phyloP scores from a whole-genome alignment of 805 yeast species.

The Candida ovalis region DNA sequence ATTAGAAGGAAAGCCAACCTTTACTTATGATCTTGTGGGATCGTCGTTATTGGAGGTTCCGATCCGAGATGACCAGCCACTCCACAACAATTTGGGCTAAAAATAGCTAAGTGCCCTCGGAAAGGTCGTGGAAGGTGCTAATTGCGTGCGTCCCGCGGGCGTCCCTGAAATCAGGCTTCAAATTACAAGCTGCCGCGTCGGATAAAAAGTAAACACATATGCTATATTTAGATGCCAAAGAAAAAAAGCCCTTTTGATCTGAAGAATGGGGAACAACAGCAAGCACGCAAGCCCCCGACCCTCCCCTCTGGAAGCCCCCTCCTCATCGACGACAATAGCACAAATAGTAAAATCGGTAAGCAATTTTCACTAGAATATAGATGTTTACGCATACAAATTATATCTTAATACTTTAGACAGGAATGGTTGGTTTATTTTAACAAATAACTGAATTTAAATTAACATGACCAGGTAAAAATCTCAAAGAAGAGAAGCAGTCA shows the following conservation, averaged over 20 bases:
- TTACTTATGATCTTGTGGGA: not conserved
- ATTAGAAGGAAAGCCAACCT: not conserved
- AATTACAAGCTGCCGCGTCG: not conserved
- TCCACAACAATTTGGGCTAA: not conserved
- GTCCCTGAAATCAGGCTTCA: not conserved
- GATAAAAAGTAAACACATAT: not conserved
- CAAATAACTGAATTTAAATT: too few species aligned
- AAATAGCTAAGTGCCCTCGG: not conserved
- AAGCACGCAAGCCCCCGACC: too few species aligned
- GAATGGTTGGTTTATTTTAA: too few species aligned
- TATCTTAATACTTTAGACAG: too few species aligned
- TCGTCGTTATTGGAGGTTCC: not conserved
- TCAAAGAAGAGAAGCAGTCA: too few species aligned
- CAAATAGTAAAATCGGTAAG: too few species aligned
- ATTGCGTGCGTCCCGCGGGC: not conserved
- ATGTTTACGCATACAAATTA: too few species aligned
- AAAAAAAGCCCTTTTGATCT: not conserved
- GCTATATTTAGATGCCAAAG: not conserved
- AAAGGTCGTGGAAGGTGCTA: not conserved
- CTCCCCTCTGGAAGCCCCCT: too few species aligned
- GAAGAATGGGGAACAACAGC: not conserved
- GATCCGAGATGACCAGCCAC: not conserved
- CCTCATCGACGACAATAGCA: too few species aligned
- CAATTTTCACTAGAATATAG: too few species aligned
- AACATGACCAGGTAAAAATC: too few species aligned